Evolutionary conservation across 2,329 filamentous ascomycete species (phyloP), one percentile per base, ranked within the genome.

Genomic region (Pseudogymnoascus destructans): DNA sequence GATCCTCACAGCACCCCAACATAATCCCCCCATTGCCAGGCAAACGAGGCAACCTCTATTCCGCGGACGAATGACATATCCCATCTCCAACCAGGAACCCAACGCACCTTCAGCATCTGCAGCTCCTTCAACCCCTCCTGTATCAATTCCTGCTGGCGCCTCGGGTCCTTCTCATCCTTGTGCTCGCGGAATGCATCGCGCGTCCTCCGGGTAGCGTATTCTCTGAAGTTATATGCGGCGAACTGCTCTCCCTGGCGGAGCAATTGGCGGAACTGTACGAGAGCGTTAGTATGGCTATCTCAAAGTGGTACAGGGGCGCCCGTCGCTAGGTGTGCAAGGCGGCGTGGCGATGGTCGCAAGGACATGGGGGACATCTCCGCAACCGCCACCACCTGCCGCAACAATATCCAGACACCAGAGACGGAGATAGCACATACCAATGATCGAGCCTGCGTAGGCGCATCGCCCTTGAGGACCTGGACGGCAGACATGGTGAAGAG

Each of bases 181-280:
- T 95, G 80, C 71, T 95, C 89, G 66, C 86, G 81, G 73, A 97
- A 98, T 3, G 89, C 85, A 76, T 97, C 93, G 70, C 81, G 81
- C 70, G 93, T 95, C 72, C 92, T 82, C 69, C 93, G 85, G 73
- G 85, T 87, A 58, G 93, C 91, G 73, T 98, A 98, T 72, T 96
- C 92, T 74, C 93, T 84, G 79, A 96, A 98, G 75, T 97, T 98
- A 78, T 97, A 98, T 65, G 87, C 83, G 62, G 89, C 82, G 73
- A 98, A 97, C 69, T 95, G 87, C 62, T 80, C 79, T 62, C 89
- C 84, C 72, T 93, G 87, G 66, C 91, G 87, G 67, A 97, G 78
- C 66, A 98, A 77, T 68, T 92, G 92, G 64, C 93, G 91, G 74
- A 95, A 97, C 91, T 95, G 27, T 13, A 19, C 7, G 1, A 27